A percentile compares a stretch with the other conserved stretches of the same genome.
Conservation (phyloP, 331 rosid genomes). For the Rhamnella rubrinervis region DNA sequence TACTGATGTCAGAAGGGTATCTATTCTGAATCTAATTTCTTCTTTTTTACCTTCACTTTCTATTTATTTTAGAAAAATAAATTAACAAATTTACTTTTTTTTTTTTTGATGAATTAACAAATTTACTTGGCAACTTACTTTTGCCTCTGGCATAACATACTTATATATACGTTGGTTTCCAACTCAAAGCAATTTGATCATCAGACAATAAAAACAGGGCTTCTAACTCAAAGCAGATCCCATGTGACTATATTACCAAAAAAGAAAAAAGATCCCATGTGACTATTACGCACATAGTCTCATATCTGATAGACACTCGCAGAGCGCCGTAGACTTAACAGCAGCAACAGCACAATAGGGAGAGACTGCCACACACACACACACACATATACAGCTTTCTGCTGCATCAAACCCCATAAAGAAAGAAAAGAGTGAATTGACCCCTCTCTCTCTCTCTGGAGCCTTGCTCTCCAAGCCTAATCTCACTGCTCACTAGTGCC, state of each 20-base stretch:
- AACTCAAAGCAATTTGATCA: not conserved
- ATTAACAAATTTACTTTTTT: no score
- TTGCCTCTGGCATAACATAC: no score
- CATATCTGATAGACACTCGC: not conserved
- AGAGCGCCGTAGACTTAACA: conserved; percentile 37
- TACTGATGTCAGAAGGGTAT: not conserved
- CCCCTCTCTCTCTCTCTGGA: no score
- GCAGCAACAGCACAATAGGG: conserved; percentile 25
- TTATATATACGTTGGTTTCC: no score
- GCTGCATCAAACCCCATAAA: conserved; percentile 19
- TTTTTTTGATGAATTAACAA: no score
- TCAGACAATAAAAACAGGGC: not conserved
- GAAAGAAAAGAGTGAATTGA: not conserved
- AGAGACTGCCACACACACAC: not conserved
- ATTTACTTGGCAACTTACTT: no score
- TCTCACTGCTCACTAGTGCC: not conserved
- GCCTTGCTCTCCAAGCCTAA: conserved; percentile 27
- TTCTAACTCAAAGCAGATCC: conserved; percentile 2
- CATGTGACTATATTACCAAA: no score
- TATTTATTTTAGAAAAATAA: not conserved
- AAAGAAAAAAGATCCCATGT: not conserved
- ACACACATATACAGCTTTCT: not conserved
- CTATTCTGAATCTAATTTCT: not conserved
- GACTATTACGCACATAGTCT: not conserved
- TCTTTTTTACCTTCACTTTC: not conserved